These are phyloP conservation scores for Blastobotrys serpentis DNA, from an alignment of 1,139 yeast genomes.

Conservation along the genomic window DNA sequence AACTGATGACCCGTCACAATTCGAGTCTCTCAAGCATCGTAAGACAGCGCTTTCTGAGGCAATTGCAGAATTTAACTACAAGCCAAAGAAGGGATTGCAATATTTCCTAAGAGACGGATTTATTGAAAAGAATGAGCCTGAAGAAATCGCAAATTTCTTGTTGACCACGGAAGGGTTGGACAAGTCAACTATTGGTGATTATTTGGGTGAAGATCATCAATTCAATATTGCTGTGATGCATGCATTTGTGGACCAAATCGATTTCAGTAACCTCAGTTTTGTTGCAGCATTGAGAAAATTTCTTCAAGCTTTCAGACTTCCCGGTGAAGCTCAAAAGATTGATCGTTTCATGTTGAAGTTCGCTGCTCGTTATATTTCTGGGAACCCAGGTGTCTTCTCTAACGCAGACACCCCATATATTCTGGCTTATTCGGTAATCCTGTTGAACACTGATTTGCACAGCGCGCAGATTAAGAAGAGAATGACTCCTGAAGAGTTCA, in stretches of 20 bases:
- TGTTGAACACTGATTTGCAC: conserved; percentile 93
- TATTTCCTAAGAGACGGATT: conserved; percentile 63
- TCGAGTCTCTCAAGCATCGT: conserved; percentile 78
- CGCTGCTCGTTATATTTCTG: conserved; percentile 87
- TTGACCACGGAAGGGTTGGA: conserved; percentile 78
- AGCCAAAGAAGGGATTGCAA: conserved; percentile 77
- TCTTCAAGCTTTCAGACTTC: conserved; percentile 85
- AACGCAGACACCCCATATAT: conserved; percentile 95
- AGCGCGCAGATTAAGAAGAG: conserved; percentile 74
- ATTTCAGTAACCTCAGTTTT: conserved; percentile 65
- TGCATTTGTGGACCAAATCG: conserved; percentile 86
- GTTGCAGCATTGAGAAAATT: conserved; percentile 84
- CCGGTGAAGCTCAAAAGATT: conserved; percentile 98
- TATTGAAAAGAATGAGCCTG: conserved; percentile 59
- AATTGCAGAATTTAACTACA: conserved; percentile 73
- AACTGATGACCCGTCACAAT: conserved; percentile 75
- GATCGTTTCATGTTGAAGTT: conserved; percentile 95
- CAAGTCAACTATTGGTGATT: conserved; percentile 85
- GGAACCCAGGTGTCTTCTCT: conserved; percentile 80
- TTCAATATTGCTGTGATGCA: conserved; percentile 83
- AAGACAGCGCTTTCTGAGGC: conserved; percentile 82
- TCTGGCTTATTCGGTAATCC: conserved; percentile 84
- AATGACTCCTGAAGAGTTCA: conserved; percentile 85
- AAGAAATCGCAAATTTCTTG: conserved; percentile 70
- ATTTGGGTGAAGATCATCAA: conserved; percentile 84